phyloP scores from a whole-genome alignment of 306 rosid species.

The Cucumis hystrix region DNA sequence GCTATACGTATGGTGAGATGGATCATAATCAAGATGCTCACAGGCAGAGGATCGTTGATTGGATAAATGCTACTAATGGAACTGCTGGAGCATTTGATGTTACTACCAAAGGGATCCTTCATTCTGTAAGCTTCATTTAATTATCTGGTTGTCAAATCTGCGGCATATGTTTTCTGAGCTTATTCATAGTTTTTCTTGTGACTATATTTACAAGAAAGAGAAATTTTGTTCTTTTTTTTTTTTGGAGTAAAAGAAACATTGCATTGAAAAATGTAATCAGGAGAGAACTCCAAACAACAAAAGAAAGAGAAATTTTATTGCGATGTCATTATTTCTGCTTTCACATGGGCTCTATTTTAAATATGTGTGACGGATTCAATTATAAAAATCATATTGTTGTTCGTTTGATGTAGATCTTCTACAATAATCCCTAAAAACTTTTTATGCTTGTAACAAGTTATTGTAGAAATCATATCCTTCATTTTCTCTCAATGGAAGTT shows the following conservation, averaged over 20 bases:
- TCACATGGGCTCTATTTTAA: not conserved
- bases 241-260: no score
- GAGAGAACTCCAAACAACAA: no score
- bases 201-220: not conserved
- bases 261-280: no score
- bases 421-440: not conserved
- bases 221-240: not conserved
- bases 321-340: not conserved
- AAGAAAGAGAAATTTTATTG: not conserved
- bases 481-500: not conserved
- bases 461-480: not conserved
- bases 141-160: not conserved
- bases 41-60: constrained; percentile 90
- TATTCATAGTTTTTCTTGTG: not conserved
- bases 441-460: not conserved
- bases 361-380: not conserved
- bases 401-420: not conserved
- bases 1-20: constrained; percentile 80
- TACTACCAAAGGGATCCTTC: constrained; percentile 96
- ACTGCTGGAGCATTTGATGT: constrained; percentile 92
- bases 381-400: not conserved
- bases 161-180: not conserved
- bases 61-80: constrained; percentile 87
- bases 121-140: constrained; percentile 47
- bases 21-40: constrained; percentile 96